Evolutionary conservation across 768 basidiomycete species (phyloP).

Genomic region (Russula foetens): DNA sequence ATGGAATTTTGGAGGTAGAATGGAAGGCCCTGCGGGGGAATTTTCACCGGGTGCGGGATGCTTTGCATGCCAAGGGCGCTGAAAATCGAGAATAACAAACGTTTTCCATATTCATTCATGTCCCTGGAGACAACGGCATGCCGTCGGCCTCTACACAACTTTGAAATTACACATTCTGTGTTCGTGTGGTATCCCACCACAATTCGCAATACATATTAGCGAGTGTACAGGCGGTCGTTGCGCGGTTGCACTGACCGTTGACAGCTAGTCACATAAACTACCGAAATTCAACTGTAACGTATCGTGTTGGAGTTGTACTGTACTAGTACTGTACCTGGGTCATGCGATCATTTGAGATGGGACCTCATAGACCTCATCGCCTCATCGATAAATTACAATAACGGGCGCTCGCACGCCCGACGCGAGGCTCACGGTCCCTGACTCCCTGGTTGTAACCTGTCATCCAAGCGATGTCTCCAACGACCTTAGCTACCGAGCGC

Average conservation of each 20-base stretch:
- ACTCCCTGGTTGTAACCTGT: too few species aligned
- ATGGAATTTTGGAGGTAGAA: slow-evolving; percentile 49
- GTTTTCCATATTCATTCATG: too few species aligned
- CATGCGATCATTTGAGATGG: too few species aligned
- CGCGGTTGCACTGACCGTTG: not conserved
- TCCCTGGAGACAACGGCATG: not conserved
- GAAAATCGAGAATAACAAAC: not conserved
- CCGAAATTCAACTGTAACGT: not conserved
- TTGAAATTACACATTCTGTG: too few species aligned
- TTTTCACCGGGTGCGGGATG: slow-evolving; percentile 37
- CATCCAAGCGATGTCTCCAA: slow-evolving; percentile 26
- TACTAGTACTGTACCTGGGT: too few species aligned
- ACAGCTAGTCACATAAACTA: not conserved
- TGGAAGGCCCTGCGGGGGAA: slow-evolving; percentile 56
- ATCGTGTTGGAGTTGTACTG: not conserved
- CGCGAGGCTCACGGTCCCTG: not conserved
- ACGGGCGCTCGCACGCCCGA: too few species aligned
- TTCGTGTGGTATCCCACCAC: too few species aligned
- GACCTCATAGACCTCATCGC: not conserved
- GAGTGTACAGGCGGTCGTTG: too few species aligned
- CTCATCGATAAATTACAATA: not conserved
- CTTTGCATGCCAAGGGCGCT: not conserved
- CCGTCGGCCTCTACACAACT: not conserved
- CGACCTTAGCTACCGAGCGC: slow-evolving; percentile 39
- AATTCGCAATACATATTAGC: too few species aligned